Evolutionary conservation across 2,329 filamentous ascomycete species (phyloP).

Genomic region (Cytospora schulzeri): DNA sequence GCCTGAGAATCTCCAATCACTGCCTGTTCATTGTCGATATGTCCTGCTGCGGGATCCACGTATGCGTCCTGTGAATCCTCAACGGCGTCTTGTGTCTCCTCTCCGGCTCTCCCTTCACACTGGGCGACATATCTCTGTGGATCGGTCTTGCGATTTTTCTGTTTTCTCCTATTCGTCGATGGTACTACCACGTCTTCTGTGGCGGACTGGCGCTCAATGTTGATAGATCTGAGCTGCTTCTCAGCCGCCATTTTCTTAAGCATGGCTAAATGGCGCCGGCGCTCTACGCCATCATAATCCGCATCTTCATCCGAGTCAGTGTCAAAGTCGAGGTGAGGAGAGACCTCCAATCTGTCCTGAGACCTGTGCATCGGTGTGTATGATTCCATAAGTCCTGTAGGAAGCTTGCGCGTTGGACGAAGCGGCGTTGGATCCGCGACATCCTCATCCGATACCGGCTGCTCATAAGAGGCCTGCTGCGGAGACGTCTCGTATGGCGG

Average conservation of each 20-base stretch:
- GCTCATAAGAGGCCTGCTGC: conserved; percentile 24
- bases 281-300: conserved; percentile 35
- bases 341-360: conserved; percentile 42
- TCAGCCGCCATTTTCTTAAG: conserved; percentile 44
- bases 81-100: conserved; percentile 30
- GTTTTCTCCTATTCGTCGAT: conserved; percentile 37
- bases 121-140: conserved; percentile 30
- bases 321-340: conserved; percentile 17
- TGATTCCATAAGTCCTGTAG: conserved; percentile 40
- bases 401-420: conserved; percentile 1
- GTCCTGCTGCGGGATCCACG: not conserved
- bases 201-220: conserved; percentile 38
- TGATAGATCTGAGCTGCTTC: conserved; percentile 46
- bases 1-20: conserved; percentile 23
- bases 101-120: conserved; percentile 27
- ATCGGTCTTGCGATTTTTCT: conserved; percentile 19
- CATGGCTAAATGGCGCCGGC: conserved; percentile 42
- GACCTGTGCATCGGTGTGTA: conserved; percentile 52
- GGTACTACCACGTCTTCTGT: conserved; percentile 41
- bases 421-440: not conserved
- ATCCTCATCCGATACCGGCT: conserved; percentile 11
- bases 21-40: not conserved
- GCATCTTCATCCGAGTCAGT: conserved; percentile 31
- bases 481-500: conserved; percentile 23
- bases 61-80: conserved; percentile 28